phyloP scores from a whole-genome alignment of 768 basidiomycete genomes.

The Chlorophyllum brunneum region DNA sequence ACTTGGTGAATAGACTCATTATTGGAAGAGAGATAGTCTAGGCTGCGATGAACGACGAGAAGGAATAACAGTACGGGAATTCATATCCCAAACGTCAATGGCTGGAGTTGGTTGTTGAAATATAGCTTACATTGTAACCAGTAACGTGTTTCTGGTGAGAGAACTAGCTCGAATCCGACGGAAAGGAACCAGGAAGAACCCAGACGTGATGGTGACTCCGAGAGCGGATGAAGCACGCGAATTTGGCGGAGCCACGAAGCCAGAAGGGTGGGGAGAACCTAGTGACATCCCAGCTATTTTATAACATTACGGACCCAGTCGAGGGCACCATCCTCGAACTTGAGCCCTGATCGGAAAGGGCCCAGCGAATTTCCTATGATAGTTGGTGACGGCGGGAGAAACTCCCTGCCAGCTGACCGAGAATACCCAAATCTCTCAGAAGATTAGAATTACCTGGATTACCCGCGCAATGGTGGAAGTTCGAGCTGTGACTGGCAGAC shows the following conservation, averaged over 20 bases:
- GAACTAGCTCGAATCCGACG: not conserved
- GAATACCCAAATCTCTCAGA: slow-evolving; percentile 50
- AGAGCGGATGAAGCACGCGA: slow-evolving; percentile 45
- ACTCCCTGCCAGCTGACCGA: too few species aligned
- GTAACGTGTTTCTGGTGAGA: not conserved
- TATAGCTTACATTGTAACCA: not conserved
- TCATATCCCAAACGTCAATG: too few species aligned
- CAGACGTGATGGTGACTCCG: slow-evolving; percentile 46
- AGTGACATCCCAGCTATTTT: too few species aligned
- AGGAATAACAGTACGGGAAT: not conserved
- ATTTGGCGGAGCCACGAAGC: slow-evolving; percentile 43
- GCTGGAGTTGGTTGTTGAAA: too few species aligned
- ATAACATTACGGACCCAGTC: slow-evolving; percentile 19
- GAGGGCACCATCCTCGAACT: slow-evolving; percentile 34
- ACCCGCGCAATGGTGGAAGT: slow-evolving; percentile 58
- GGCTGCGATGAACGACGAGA: not conserved
- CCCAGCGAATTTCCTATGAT: too few species aligned
- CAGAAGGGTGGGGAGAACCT: slow-evolving; percentile 49
- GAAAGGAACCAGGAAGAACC: slow-evolving; percentile 18
- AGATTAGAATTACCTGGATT: slow-evolving; percentile 45
- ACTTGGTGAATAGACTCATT: slow-evolving; percentile 44
- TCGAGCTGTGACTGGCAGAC: slow-evolving; percentile 41
- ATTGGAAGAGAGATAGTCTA: slow-evolving; percentile 45
- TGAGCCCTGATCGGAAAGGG: too few species aligned
- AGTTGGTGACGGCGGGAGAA: too few species aligned